phyloP scores from a whole-genome alignment of 768 basidiomycete genomes.

The Pulveroboletus sp. region DNA sequence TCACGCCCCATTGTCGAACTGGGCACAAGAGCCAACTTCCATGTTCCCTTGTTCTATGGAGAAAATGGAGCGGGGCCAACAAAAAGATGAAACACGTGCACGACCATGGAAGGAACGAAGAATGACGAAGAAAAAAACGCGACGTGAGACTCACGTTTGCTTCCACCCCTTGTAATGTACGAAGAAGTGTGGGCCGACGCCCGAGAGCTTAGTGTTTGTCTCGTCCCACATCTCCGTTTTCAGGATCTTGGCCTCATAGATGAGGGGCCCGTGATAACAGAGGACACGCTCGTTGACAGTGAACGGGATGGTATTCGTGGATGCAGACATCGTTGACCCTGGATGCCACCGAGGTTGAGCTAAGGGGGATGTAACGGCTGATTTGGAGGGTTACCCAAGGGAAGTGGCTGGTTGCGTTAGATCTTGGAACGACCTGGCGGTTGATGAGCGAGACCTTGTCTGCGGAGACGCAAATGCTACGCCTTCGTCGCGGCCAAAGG shows the following conservation, averaged over 20 bases:
- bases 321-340: constrained; percentile 14
- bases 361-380: no score
- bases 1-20: not conserved
- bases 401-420: no score
- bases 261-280: constrained; percentile 92
- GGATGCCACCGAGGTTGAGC: no score
- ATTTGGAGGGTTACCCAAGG: no score
- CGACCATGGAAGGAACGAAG: not conserved
- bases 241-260: constrained; percentile 95
- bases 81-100: not conserved
- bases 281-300: constrained; percentile 72
- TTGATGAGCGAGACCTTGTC: no score
- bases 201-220: constrained; percentile 52
- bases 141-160: constrained; percentile 63
- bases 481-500: no score
- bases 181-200: constrained; percentile 78
- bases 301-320: constrained; percentile 35
- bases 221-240: constrained; percentile 63
- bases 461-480: no score
- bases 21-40: not conserved
- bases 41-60: not conserved
- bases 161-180: constrained; percentile 99
- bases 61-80: not conserved
- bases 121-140: not conserved
- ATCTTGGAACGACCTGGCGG: no score